Percentiles rank a stretch among this genome's conserved stretches.
phyloP scores from a whole-genome alignment of 2,329 filamentous ascomycete genomes.

The Hypomyces perniciosus region DNA sequence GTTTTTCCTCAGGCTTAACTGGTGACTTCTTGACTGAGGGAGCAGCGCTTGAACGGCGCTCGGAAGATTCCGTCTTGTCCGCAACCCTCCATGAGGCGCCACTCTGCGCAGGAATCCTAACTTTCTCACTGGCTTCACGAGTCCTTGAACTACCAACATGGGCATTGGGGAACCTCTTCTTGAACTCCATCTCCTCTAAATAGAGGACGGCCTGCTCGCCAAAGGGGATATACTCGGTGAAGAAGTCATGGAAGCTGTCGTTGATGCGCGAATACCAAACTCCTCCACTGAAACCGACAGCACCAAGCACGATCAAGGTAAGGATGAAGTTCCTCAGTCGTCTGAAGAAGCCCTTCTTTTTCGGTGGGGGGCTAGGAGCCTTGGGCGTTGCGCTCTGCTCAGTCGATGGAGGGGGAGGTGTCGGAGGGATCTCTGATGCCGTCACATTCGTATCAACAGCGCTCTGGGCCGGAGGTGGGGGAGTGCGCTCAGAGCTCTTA shows the following conservation, averaged over 20 bases:
- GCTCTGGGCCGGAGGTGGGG: conserved; percentile 27
- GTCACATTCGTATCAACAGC: conserved; percentile 14
- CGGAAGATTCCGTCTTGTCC: conserved; percentile 49
- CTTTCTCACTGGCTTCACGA: conserved; percentile 57
- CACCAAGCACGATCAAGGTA: conserved; percentile 69
- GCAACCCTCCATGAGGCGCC: conserved; percentile 77
- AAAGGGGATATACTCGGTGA: conserved; percentile 92
- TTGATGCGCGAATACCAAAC: conserved; percentile 89
- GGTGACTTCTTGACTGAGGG: conserved; percentile 25
- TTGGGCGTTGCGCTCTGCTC: conserved; percentile 11
- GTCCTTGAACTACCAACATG: conserved; percentile 38
- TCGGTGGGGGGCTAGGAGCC: conserved; percentile 30
- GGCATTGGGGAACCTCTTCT: conserved; percentile 66
- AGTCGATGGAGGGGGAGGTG: conserved; percentile 5
- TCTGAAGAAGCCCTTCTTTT: conserved; percentile 61
- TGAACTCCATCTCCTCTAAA: conserved; percentile 91
- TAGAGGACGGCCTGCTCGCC: conserved; percentile 93
- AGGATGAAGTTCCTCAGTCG: conserved; percentile 73
- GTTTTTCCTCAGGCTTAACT: conserved; percentile 15
- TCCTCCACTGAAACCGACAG: conserved; percentile 76
- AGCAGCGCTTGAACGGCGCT: conserved; percentile 57
- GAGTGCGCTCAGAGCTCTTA: conserved; percentile 40
- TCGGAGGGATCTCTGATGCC: conserved; percentile 8
- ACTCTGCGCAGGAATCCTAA: conserved; percentile 80
- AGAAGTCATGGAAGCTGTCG: conserved; percentile 99